A percentile compares a stretch with the other conserved stretches of the same genome.
These are phyloP conservation scores for Flaveria brownii DNA, from an alignment of 129 eudicot species.

Conservation along the genomic window DNA sequence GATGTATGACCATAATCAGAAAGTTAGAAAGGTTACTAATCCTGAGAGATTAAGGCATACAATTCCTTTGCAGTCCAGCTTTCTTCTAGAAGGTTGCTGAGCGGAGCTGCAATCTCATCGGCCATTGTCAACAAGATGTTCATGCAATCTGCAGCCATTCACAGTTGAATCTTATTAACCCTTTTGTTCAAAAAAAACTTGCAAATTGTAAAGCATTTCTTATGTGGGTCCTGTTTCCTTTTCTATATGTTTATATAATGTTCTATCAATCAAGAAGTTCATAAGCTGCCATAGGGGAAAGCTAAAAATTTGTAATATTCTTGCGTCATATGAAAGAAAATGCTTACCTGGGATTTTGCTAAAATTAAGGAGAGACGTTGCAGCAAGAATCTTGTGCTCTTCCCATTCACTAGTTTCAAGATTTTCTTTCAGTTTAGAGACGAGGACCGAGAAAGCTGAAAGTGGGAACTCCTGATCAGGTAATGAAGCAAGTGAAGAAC, in stretches of 20 bases:
- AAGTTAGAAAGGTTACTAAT: slow-evolving; percentile 6
- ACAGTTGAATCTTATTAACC: not conserved
- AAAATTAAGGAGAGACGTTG: slow-evolving; percentile 61
- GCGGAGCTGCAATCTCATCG: slow-evolving; percentile 45
- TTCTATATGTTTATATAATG: not conserved
- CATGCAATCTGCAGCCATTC: slow-evolving; percentile 58
- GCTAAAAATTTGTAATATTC: not conserved
- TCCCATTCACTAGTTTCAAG: slow-evolving; percentile 46
- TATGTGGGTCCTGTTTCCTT: not conserved
- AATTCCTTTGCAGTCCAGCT: slow-evolving; percentile 68
- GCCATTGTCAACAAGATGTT: slow-evolving; percentile 43
- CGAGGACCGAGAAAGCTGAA: slow-evolving; percentile 53
- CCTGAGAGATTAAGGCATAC: slow-evolving; percentile 34
- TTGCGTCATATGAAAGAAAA: slow-evolving; percentile 2
- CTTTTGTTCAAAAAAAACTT: not conserved
- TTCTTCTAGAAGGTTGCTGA: slow-evolving; percentile 52
- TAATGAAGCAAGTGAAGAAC: slow-evolving; percentile 50
- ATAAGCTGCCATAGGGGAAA: not conserved
- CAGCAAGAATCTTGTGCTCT: slow-evolving; percentile 74
- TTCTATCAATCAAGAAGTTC: not conserved
- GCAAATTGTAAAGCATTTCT: not conserved
- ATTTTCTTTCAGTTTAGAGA: slow-evolving; percentile 44
- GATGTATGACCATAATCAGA: slow-evolving; percentile 8
- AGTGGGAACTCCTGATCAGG: slow-evolving; percentile 42
- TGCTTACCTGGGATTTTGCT: slow-evolving; percentile 66